Evolutionary conservation across 306 rosid species (phyloP), one percentile per base, ranked within the genome.

Genomic region (Malus fusca): DNA sequence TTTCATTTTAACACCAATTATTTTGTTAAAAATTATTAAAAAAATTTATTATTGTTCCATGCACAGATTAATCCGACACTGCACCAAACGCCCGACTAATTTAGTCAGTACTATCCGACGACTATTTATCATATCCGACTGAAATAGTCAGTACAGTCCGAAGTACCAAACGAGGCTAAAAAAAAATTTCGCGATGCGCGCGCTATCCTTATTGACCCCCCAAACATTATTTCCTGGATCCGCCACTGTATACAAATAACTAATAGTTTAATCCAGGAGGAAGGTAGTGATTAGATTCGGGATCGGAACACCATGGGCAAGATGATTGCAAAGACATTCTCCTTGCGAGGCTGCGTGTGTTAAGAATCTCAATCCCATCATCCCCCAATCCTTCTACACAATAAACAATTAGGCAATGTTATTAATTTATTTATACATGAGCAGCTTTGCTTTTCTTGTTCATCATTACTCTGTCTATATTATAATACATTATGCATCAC

Each of bases 291-390:
- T 82, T 84, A 77, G 92, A 92, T 87, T 88, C 82, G 88, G 93
- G 87, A 84, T 86, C 91, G 81, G 63, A 87, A 83, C 85, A 84
- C 85, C 72, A 86, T 84, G 96, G 93, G 91, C 79, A 82, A 80
- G 86, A 93, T 93, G 91, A 91, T 93, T 91, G 70, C 87, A 87
- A 89, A 78, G 89, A 82, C 89, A 86, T 79, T 90, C 81, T 82
- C 86, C 53, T 80, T 87, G 77, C 74, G 89, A 85, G 72, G 85
- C 75, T 87, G 90, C 97, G 90, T 90, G 93, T 87, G 96, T 87
- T 73, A 81, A 88, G 95, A 88, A 90, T 93, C 93, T 78, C 69
- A 85, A 80, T 85, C 84, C 79, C 97, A 89, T 87, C 85, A 90
- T 85, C 81, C 43, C 69, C 71, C 75, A 69, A 71, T 65, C 73